A percentile compares a stretch with the other conserved stretches of the same genome.
Conservation (phyloP, 768 basidiomycete species). For the Suillus plorans region DNA sequence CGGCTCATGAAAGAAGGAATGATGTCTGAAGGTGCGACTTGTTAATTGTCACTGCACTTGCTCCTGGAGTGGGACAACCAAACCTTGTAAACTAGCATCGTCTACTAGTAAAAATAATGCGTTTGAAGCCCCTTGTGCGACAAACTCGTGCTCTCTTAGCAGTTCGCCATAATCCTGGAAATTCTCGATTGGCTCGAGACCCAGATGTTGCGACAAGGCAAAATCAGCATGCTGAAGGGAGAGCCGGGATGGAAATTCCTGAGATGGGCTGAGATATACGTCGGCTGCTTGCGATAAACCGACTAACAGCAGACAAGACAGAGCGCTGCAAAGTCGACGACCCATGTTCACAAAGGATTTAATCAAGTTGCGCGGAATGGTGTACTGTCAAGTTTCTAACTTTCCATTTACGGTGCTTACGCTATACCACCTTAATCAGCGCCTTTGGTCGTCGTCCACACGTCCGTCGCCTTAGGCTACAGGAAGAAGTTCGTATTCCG, state of each 20-base stretch:
- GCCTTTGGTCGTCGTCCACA: background rate
- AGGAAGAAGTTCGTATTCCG: background rate
- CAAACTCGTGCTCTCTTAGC: constrained; percentile 45
- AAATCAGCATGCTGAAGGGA: constrained; percentile 56
- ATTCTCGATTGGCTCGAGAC: constrained; percentile 65
- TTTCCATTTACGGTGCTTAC: background rate
- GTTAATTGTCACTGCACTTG: constrained; percentile 4
- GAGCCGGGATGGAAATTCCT: constrained; percentile 38
- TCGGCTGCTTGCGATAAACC: constrained; percentile 48
- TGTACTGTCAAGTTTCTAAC: background rate
- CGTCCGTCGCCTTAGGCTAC: background rate
- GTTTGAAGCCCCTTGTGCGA: constrained; percentile 53
- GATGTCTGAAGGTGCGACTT: constrained; percentile 40
- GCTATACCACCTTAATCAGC: background rate
- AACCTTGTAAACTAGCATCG: constrained; percentile 56
- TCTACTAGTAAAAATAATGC: constrained; percentile 57
- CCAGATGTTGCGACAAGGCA: constrained; percentile 65
- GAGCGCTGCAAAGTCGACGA: constrained; percentile 18
- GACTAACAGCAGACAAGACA: constrained; percentile 28
- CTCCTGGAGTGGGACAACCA: constrained; percentile 13
- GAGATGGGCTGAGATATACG: constrained; percentile 58
- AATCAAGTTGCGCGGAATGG: background rate
- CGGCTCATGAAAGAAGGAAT: constrained; percentile 51
- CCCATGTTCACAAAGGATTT: constrained; percentile 16
- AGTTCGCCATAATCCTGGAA: constrained; percentile 37